These are phyloP conservation scores for Pichia sp. DNA, from an alignment of 1,139 yeast genomes.

Conservation along the genomic window DNA sequence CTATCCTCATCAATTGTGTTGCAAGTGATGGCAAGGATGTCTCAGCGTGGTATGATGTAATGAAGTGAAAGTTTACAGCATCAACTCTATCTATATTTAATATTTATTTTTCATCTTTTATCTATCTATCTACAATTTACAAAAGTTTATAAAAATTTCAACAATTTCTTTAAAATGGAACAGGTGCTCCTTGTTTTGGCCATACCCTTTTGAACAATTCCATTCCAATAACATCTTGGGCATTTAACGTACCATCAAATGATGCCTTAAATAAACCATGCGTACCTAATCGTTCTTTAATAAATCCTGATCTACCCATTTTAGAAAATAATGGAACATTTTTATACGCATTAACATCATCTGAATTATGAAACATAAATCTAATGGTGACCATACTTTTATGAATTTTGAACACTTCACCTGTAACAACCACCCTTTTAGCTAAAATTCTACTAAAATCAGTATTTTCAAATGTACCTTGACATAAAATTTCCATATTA, in stretches of 20 bases:
- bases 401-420: conserved; percentile 93
- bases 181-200: conserved; percentile 46
- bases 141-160: neutral
- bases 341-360: conserved; percentile 85
- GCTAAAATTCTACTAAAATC: conserved; percentile 83
- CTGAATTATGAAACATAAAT: conserved; percentile 93
- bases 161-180: conserved; percentile 1
- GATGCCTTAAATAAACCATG: conserved; percentile 97
- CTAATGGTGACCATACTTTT: conserved; percentile 86
- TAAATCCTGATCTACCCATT: conserved; percentile 86
- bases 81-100: no score
- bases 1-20: no score
- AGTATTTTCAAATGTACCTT: conserved; percentile 83
- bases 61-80: no score
- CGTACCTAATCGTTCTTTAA: conserved; percentile 93
- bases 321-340: conserved; percentile 90
- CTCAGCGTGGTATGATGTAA: no score
- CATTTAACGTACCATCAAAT: conserved; percentile 82
- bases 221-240: conserved; percentile 94
- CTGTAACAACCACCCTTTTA: conserved; percentile 84
- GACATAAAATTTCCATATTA: conserved; percentile 64
- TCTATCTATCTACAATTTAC: no score
- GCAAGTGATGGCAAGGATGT: no score
- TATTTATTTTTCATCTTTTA: no score
- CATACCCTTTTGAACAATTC: conserved; percentile 88